Percentiles rank a stretch among this genome's conserved stretches.
These are phyloP conservation scores for Globisporangium yorkense DNA, from an alignment of 352 stramenopile species.

Conservation along the genomic window DNA sequence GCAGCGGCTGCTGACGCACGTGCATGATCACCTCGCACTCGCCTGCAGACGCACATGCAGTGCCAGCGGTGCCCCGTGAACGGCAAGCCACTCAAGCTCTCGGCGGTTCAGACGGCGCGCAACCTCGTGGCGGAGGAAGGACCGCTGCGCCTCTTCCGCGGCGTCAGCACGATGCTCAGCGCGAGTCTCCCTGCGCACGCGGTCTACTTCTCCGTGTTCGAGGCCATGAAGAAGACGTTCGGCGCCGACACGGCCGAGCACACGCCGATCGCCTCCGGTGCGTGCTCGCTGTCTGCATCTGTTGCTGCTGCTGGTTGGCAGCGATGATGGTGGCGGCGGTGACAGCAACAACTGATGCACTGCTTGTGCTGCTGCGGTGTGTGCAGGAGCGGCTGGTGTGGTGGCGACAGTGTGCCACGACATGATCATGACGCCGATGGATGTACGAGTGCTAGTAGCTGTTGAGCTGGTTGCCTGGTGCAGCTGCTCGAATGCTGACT, in stretches of 20 bases:
- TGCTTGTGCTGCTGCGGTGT: slow-evolving; percentile 12
- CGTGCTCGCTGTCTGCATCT: slow-evolving; percentile 1
- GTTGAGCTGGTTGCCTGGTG: neutral
- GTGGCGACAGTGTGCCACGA: slow-evolving; percentile 96
- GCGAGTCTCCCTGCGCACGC: slow-evolving; percentile 97
- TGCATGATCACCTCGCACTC: neutral
- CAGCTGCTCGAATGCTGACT: slow-evolving; percentile 1
- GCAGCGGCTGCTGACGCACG: neutral
- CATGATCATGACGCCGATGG: slow-evolving; percentile 97
- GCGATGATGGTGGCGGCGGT: too few relatives aligned
- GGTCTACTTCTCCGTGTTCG: slow-evolving; percentile 92
- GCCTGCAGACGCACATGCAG: slow-evolving; percentile 94
- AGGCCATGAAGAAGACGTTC: slow-evolving; percentile 80
- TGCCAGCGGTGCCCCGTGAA: slow-evolving; percentile 80
- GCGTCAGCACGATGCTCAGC: slow-evolving; percentile 95
- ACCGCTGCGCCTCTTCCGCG: slow-evolving; percentile 90
- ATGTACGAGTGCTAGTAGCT: slow-evolving; percentile 48
- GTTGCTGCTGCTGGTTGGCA: neutral
- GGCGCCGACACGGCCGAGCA: slow-evolving; percentile 63
- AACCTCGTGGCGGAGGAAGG: slow-evolving; percentile 66
- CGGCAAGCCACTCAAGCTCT: slow-evolving; percentile 44
- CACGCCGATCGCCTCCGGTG: slow-evolving; percentile 65
- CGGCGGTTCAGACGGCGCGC: slow-evolving; percentile 54
- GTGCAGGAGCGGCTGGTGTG: slow-evolving; percentile 84
- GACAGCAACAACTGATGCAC: neutral